Base-by-base conservation (phyloP, 2,329 filamentous ascomycete species). In the Cordyceps fumosorosea region DNA sequence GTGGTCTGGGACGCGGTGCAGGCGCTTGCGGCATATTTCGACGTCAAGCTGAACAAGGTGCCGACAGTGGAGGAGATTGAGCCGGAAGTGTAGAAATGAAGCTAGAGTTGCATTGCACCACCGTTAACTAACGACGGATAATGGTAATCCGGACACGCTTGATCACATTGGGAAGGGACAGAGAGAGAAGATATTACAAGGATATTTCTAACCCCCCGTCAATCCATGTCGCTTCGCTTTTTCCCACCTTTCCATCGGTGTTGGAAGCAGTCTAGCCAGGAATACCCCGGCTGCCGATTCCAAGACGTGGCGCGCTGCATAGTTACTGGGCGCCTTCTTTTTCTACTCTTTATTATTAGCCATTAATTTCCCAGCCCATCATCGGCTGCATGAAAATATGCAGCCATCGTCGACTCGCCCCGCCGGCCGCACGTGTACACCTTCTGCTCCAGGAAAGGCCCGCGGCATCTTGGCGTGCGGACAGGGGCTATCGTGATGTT, bases 61-160 rank as follows among this genome's bases (percentile, higher is more conserved):
- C 71, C 70, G 0, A 70, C 67, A 0, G 70, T 72, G 37, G 70
- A 69, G 4, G 68, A 71, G 6, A 66, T 72, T 24, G 70, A 72
- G 51, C 59, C 63, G 3, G 69, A 72, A 51, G 69, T 72, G 34
- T 60, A 54, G 20, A 8, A 8, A 5, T 14, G 5, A 14, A 20
- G 50, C 40, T 44, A 3, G 16, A 8, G 20, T 10, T 42, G 40
- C 40, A 18, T 44, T 18, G n/a, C 34, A 37, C 11, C 8, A 29
- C 29, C 3, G 29, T 6, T 7, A 37, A 16, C 18, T 40, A 53
- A 14, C 34, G 32, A 44, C 34, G 11, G 1, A n/a, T 22, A 40
- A 16, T 16, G 12, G 0, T 11, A 55, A 18, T 24, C 22, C 44
- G 18, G n/a, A 22, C n/a, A n/a, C 40, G 16, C 16, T 44, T n/a